Conservation (phyloP, 2,329 filamentous ascomycete species). For the Aspergillus fructus region DNA sequence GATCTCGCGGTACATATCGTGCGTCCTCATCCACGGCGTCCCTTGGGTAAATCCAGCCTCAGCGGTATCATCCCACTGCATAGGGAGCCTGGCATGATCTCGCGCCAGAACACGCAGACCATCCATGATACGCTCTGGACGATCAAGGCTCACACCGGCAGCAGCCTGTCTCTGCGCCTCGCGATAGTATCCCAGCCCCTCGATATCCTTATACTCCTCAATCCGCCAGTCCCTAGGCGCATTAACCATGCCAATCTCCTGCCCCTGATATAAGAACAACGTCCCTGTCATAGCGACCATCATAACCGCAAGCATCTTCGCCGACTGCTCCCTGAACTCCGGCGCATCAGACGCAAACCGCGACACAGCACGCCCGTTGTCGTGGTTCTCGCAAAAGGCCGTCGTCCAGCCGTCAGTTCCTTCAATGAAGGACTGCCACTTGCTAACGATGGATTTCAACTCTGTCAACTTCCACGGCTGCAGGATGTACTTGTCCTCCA, state of each 20-base stretch:
- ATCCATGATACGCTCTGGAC: constrained; percentile 13
- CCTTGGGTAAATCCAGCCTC: constrained; percentile 63
- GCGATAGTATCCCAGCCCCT: constrained; percentile 51
- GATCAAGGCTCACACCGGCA: constrained; percentile 14
- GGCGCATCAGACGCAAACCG: constrained; percentile 53
- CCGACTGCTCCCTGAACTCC: constrained; percentile 46
- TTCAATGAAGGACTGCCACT: neutral
- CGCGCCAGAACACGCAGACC: constrained; percentile 55
- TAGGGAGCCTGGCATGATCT: constrained; percentile 64
- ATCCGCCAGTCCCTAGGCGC: constrained; percentile 51
- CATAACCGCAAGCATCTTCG: constrained; percentile 56
- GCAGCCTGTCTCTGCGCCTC: constrained; percentile 34
- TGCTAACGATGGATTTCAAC: neutral
- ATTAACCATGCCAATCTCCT: constrained; percentile 63
- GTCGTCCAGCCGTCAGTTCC: neutral
- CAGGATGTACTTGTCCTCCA: neutral
- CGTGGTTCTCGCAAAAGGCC: constrained; percentile 58
- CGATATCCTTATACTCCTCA: constrained; percentile 43
- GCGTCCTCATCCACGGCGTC: constrained; percentile 58
- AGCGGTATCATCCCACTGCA: constrained; percentile 59
- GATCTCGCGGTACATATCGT: constrained; percentile 41
- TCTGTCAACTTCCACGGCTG: neutral
- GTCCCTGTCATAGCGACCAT: constrained; percentile 53
- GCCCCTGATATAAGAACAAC: constrained; percentile 59
- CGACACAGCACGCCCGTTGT: constrained; percentile 58